Evolutionary conservation across 176 grass and related monocot genomes (phyloP), one percentile per base, ranked within the genome.

Genomic region (Areca catechu): DNA sequence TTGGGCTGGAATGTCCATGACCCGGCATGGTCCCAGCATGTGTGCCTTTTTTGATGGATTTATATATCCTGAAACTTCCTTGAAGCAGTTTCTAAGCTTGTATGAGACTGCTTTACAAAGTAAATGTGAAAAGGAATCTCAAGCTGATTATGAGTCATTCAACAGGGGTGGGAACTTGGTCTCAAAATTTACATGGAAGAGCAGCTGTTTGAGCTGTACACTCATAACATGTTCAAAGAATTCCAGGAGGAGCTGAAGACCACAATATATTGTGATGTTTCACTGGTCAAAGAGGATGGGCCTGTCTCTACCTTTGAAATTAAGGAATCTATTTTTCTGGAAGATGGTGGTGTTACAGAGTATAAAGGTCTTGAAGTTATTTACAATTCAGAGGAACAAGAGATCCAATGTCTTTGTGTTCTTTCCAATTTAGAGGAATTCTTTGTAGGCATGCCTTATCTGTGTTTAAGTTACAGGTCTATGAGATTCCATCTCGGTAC

Each of bases 141-240:
- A 96, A 79, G 83, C 80, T 34, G 92, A 87, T 74, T 67, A 79
- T 61, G 92, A 96, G 53, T 96, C 92, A 25, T 96, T 82, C 49
- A 80, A 90, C 79, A 85, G 77, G 65, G 81, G 65, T 71, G 86
- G 86, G 72, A 63, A 90, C 37, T 81, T 82, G 62, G 82, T 90
- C 59, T 90, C 92, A 53, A 96, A 96, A 69, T 96, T 65, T 96
- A 82, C 74, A 96, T 90, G 92, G 92, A 96, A 77, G 83, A 86
- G 65, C 92, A 96, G 60, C 72, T 96, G 54, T 79, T 87, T 51
- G 85, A 96, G 66, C 76, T 74, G 51, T 96, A 96, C 70, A 96
- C 92, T 60, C 77, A 86, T 53, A 90, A 84, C 74, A 90, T 90
- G 72, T 96, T 96, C 67, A 87, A 82, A 73, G 82, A 90, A 71